Evolutionary conservation across 306 rosid species (phyloP).

Genomic region (Fragaria nilgerrensis): DNA sequence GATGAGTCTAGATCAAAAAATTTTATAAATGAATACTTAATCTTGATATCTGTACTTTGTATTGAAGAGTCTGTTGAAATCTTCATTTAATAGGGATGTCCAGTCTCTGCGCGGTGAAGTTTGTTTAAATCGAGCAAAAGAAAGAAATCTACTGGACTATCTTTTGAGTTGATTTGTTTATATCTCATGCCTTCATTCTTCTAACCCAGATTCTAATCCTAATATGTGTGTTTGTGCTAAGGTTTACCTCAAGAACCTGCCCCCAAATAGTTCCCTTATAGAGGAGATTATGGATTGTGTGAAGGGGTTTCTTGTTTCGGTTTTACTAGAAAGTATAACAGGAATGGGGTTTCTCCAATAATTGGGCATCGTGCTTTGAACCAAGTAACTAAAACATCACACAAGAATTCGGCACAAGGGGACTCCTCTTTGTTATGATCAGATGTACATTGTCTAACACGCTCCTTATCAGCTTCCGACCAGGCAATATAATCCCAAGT

Average conservation of each 20-base stretch:
- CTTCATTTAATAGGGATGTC: not conserved
- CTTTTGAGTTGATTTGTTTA: conserved; percentile 1
- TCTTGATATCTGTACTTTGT: not conserved
- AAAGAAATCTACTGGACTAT: not conserved
- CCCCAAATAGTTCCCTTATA: conserved; percentile 80
- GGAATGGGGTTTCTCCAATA: not conserved
- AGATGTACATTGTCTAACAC: not conserved
- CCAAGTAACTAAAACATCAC: not conserved
- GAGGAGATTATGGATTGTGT: conserved; percentile 74
- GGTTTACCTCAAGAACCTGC: conserved; percentile 87
- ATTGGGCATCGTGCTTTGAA: not conserved
- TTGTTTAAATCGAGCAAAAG: conserved; percentile 4
- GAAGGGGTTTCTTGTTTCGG: conserved; percentile 63
- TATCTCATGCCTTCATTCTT: not conserved
- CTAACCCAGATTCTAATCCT: not conserved
- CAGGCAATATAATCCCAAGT: not conserved
- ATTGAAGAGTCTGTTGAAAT: not conserved
- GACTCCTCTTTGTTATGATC: not conserved
- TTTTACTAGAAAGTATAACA: no score
- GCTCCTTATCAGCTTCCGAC: not conserved
- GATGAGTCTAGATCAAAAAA: not conserved
- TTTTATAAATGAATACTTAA: not conserved
- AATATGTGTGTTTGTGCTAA: conserved; percentile 23
- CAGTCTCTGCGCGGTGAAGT: not conserved
- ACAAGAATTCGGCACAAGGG: not conserved